Percentiles rank a stretch among this genome's conserved stretches.
These are phyloP conservation scores for Arthrocladium fulminans DNA, from an alignment of 2,329 filamentous ascomycete species.

Conservation along the genomic window DNA sequence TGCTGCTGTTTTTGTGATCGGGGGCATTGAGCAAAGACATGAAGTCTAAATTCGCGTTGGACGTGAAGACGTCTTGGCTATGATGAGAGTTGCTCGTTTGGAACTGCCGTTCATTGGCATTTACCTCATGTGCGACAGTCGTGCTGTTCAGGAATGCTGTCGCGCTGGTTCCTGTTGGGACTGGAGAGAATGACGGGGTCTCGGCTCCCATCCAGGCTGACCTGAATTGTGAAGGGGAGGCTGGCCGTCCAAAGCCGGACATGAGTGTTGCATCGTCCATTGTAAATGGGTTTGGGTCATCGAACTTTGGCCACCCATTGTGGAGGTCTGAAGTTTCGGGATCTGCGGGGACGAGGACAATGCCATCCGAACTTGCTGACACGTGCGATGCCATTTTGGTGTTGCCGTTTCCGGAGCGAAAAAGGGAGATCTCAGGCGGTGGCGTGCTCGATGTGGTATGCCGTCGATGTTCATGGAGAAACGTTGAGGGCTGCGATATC, in stretches of 20 bases:
- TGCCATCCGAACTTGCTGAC: not conserved
- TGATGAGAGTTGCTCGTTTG: no score
- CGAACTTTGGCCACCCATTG: not conserved
- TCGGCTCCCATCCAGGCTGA: not conserved
- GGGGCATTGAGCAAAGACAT: not conserved
- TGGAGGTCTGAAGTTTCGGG: not conserved
- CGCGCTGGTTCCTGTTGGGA: not conserved
- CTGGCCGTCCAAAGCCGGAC: not conserved
- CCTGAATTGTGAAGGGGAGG: not conserved
- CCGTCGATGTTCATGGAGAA: not conserved
- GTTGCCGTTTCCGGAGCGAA: not conserved
- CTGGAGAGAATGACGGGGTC: not conserved
- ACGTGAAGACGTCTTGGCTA: not conserved
- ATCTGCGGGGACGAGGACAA: not conserved
- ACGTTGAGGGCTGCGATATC: not conserved
- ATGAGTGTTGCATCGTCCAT: not conserved
- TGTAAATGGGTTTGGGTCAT: not conserved
- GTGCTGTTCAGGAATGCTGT: not conserved
- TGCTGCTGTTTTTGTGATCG: not conserved
- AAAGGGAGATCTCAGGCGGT: not conserved
- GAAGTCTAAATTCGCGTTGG: not conserved
- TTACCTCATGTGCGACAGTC: no score
- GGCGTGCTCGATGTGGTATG: not conserved
- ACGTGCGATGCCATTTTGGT: not conserved
- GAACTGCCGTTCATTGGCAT: no score